Conservation (phyloP, 495 filamentous ascomycete species). For the Geopyxis carbonaria region DNA sequence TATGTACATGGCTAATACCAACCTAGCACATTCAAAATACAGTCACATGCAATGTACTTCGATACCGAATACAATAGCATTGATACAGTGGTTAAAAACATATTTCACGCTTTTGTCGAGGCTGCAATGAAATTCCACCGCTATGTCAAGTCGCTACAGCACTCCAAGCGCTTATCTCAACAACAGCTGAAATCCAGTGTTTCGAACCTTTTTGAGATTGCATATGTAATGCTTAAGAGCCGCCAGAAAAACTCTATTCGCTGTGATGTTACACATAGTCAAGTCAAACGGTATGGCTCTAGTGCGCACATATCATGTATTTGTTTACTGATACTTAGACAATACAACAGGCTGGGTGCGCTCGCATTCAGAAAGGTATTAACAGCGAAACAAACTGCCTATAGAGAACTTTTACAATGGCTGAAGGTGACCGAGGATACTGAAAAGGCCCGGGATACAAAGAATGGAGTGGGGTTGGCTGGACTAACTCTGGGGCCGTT, state of each 20-base stretch:
- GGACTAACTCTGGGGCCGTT: slow-evolving; percentile 6
- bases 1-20: too few species aligned
- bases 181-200: slow-evolving; percentile 29
- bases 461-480: slow-evolving; percentile 8
- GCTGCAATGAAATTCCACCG: slow-evolving; percentile 71
- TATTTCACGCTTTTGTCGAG: slow-evolving; percentile 57
- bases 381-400: slow-evolving; percentile 50
- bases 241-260: slow-evolving; percentile 28
- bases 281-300: slow-evolving; percentile 47
- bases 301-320: too few species aligned
- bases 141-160: slow-evolving; percentile 36
- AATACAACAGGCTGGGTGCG: slow-evolving; percentile 41
- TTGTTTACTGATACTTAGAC: too few species aligned
- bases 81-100: slow-evolving; percentile 48
- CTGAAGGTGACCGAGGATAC: slow-evolving; percentile 31
- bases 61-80: slow-evolving; percentile 65
- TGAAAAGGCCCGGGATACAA: background rate
- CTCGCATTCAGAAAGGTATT: slow-evolving; percentile 51
- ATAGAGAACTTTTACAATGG: slow-evolving; percentile 44
- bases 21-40: slow-evolving; percentile 69
- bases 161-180: background rate
- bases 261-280: slow-evolving; percentile 28
- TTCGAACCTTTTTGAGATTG: slow-evolving; percentile 44
- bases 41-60: slow-evolving; percentile 76
- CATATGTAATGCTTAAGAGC: slow-evolving; percentile 46